These are phyloP conservation scores for Exsudoporus frostii DNA, from an alignment of 768 basidiomycete genomes.

Conservation along the genomic window DNA sequence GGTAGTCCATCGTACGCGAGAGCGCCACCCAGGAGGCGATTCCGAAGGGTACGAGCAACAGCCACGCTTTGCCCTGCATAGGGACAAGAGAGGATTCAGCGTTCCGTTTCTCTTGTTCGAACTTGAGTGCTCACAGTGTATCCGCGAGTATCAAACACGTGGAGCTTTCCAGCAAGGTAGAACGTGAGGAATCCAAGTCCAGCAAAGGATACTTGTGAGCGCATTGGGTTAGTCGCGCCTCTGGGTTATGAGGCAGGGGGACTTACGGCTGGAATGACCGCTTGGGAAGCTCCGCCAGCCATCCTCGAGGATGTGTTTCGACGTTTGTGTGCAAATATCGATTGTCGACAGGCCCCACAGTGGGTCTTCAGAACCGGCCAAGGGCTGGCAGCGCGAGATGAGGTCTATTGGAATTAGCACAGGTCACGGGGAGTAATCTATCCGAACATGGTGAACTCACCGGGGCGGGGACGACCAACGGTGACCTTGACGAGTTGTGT, in stretches of 20 bases:
- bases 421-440: not conserved
- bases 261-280: constrained; percentile 83
- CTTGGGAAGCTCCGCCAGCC: constrained; percentile 92
- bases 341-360: constrained; percentile 66
- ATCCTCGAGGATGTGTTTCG: constrained; percentile 56
- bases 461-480: constrained; percentile 88
- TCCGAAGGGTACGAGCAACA: constrained; percentile 69
- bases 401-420: constrained; percentile 16
- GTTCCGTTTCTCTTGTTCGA: no score
- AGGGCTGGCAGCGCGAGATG: constrained; percentile 56
- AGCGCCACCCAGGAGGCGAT: constrained; percentile 74
- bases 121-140: constrained; percentile 48
- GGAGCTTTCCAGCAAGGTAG: constrained; percentile 89
- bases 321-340: constrained; percentile 74
- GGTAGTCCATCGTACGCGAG: constrained; percentile 89
- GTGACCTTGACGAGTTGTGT: constrained; percentile 82
- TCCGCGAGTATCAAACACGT: constrained; percentile 79
- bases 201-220: constrained; percentile 73
- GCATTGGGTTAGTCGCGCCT: not conserved
- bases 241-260: not conserved
- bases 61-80: constrained; percentile 72
- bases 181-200: constrained; percentile 87
- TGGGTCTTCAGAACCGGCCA: constrained; percentile 59
- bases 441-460: constrained; percentile 31
- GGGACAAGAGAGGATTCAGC: not conserved